Percentiles rank a stretch among this genome's conserved stretches.
Conservation (phyloP, 2,329 filamentous ascomycete genomes). For the Sclerotinia borealis region DNA sequence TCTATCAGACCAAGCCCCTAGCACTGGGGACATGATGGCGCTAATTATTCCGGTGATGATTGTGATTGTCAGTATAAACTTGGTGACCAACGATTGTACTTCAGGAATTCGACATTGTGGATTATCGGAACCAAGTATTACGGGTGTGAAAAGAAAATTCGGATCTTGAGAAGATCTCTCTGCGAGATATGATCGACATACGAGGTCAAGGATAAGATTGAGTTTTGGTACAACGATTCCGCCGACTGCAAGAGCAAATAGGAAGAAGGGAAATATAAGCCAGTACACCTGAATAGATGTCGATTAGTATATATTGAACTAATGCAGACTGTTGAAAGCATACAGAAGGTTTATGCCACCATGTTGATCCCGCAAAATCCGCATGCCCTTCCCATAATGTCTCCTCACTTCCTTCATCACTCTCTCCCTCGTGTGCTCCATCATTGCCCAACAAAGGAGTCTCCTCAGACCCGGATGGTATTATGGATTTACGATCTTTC, state of each 20-base stretch:
- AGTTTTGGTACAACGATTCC: conserved; percentile 80
- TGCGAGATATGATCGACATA: conserved; percentile 77
- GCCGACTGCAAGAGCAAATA: conserved; percentile 82
- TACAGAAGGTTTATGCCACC: conserved; percentile 59
- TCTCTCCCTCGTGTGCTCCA: conserved; percentile 3
- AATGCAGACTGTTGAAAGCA: conserved; percentile 26
- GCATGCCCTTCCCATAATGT: conserved; percentile 43
- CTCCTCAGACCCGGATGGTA: conserved; percentile 13
- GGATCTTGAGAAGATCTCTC: conserved; percentile 57
- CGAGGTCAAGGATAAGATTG: conserved; percentile 76
- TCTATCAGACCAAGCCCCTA: conserved; percentile 81
- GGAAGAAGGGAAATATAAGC: conserved; percentile 71
- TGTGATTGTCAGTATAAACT: conserved; percentile 71
- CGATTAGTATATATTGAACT: conserved; percentile 25
- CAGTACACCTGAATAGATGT: conserved; percentile 62
- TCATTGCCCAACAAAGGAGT: conserved; percentile 26
- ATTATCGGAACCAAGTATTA: conserved; percentile 64
- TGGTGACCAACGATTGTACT: conserved; percentile 70
- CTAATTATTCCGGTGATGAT: conserved; percentile 71
- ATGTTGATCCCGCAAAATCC: conserved; percentile 56
- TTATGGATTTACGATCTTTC: conserved; percentile 11
- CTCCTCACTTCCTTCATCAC: conserved; percentile 12
- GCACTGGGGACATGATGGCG: conserved; percentile 72
- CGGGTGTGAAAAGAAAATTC: conserved; percentile 52
- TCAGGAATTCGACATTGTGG: conserved; percentile 73